Evolutionary conservation across 495 filamentous ascomycete genomes (phyloP), one percentile per base, ranked within the genome.

Genomic region (Umbilicaria muhlenbergii): DNA sequence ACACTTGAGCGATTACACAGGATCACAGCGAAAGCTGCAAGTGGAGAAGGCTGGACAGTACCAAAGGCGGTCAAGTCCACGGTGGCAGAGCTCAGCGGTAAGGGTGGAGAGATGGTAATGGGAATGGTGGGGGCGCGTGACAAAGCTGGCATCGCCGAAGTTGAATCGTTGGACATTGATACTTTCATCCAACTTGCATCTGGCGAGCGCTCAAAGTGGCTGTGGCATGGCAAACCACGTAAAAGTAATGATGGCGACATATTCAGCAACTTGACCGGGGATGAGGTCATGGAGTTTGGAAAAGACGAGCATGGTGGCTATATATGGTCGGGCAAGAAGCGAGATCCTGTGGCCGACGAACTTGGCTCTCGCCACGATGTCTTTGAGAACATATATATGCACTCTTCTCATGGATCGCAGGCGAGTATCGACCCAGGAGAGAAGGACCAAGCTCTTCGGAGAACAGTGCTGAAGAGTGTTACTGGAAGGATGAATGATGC

Each of bases 51-150:
- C 48, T 83, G 80, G 77, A 83, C 77, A 5, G 75, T 88, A 15
- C 83, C 83, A 28, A 85, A 84, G 53, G 87, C 89, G 14, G 83
- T 98, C 47, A 96, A 95, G 55, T 92, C 86, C 6, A 94, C 89
- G 2, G 80, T 95, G 46, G 87, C 84, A 7, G 91, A 96, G 58
- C 74, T 98, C 31, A 81, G 86, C 47, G 91, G 91, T n/a, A 94
- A 95, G 58, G 81, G 89, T 36, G 85, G 86, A 31, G 86, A 94
- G 53, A 83, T 95, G 69, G 80, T 93, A 38, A 85, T 91, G 66
- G 85, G 81, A 4, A 91, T 89, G 79, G 86, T 93, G 12, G 81
- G 83, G n/a, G 80, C 78, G 18, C 73, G 79, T 32, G 87, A 93
- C 47, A 89, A 91, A 59, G 85, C 74, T 33, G 81, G 85, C 21